Evolutionary conservation across 83 land plant species (phyloP), one percentile per base, ranked within the genome.

Genomic region (Larix sibirica): DNA sequence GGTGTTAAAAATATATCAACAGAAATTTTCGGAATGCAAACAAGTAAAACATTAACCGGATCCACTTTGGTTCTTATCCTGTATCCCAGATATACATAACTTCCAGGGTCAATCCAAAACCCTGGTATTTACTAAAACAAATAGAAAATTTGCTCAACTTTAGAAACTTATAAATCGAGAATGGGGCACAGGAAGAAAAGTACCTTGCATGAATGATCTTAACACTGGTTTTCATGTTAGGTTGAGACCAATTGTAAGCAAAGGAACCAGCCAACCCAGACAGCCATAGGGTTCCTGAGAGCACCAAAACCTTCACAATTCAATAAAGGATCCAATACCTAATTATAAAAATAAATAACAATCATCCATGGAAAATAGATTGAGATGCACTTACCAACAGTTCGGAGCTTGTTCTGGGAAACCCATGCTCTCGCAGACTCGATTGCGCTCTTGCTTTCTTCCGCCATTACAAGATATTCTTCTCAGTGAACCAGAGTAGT

Each of bases 151-250:
- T 50, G 56, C 0, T 10, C 0, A 2, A 50, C 13, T 50, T 10
- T 50, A 50, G 2, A 50, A 50, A 50, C 56, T 9, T 10, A 36
- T 28, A 28, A 65, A 12, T 36, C 23, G 56, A 79, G 75, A 36
- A 44, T 62, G 20, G 38, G 59, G 61, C 24, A 79, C 40, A 63
- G 17, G 67, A 87, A 38, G 62, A 33, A 84, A 42, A 6, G 20
- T 66, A 87, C 97, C 97, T 91, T 33, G 97, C 97, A 76, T 95
- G 97, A 66, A 95, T 95, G 82, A 95, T 84, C 82, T 89, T 93
- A 31, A 93, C 94, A 68, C 96, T 95, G 68, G 97, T 89, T 80
- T 95, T 95, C 95, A 94, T 91, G 77, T 83, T 79, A 33, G 97
- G 96, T n/a, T 82, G 86, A 62, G 96, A 93, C 93, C 95, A 95